Conservation (phyloP, 768 basidiomycete species). For the Hortiboletus flavorubellus region DNA sequence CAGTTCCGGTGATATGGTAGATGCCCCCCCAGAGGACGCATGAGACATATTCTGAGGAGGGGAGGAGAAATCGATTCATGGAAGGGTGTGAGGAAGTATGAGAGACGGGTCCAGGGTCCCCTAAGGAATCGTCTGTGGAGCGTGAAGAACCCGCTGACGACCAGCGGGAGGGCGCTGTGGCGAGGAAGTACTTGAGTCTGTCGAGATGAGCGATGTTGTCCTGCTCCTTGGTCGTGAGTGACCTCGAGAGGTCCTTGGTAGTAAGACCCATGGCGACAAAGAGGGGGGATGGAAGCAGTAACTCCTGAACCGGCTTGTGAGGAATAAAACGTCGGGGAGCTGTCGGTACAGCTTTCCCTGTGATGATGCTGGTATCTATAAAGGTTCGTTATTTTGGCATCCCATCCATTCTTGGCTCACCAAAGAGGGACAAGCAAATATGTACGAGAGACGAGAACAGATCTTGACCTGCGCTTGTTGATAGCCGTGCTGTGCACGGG, state of each 20-base stretch:
- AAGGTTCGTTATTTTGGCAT: conserved; percentile 21
- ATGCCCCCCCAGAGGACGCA: conserved; percentile 91
- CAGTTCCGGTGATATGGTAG: conserved; percentile 94
- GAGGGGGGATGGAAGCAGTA: conserved; percentile 6
- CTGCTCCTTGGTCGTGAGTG: conserved; percentile 61
- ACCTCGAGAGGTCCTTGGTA: conserved; percentile 35
- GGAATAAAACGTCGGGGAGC: conserved; percentile 14
- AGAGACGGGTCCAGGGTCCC: conserved; percentile 25
- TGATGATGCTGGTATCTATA: conserved; percentile 25
- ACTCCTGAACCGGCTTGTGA: conserved; percentile 3
- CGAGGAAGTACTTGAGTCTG: conserved; percentile 83
- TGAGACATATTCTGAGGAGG: conserved; percentile 82
- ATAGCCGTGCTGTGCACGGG: conserved; percentile 32
- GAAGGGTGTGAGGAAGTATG: conserved; percentile 66
- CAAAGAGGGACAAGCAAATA: conserved; percentile 21
- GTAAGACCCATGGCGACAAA: conserved; percentile 27
- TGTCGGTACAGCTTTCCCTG: conserved; percentile 12
- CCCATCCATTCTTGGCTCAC: conserved; percentile 19
- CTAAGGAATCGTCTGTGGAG: conserved; percentile 13
- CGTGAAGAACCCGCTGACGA: conserved; percentile 35
- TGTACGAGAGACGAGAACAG: conserved; percentile 13
- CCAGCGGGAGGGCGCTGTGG: conserved; percentile 81
- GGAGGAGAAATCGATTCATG: conserved; percentile 84
- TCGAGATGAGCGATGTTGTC: conserved; percentile 75
- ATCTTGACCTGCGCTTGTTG: conserved; percentile 29